A percentile compares a stretch with the other conserved stretches of the same genome.
These are phyloP conservation scores for Dryadomyces quercivorus DNA, from an alignment of 2,329 filamentous ascomycete genomes.

Conservation along the genomic window DNA sequence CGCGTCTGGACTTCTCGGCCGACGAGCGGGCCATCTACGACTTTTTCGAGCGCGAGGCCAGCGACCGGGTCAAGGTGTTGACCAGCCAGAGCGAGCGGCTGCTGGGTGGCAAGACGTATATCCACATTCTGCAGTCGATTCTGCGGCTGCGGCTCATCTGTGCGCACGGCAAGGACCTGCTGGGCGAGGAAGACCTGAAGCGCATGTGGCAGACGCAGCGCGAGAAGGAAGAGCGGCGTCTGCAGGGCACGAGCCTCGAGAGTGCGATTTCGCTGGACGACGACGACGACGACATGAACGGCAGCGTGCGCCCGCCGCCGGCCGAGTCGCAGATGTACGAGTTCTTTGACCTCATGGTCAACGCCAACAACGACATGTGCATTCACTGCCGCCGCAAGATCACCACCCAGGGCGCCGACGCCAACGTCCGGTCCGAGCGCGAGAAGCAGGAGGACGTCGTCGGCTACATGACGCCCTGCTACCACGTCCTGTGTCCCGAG, in stretches of 20 bases:
- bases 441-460: slow-evolving; percentile 55
- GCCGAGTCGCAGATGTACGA: slow-evolving; percentile 68
- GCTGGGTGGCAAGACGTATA: slow-evolving; percentile 77
- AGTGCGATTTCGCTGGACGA: slow-evolving; percentile 85
- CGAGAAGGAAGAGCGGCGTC: slow-evolving; percentile 66
- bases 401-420: slow-evolving; percentile 16
- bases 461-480: slow-evolving; percentile 76
- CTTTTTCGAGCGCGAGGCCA: slow-evolving; percentile 70
- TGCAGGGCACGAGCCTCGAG: slow-evolving; percentile 70
- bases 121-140: slow-evolving; percentile 86
- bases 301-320: slow-evolving; percentile 27
- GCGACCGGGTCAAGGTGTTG: slow-evolving; percentile 67
- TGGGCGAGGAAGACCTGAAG: slow-evolving; percentile 72
- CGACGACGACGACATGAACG: slow-evolving; percentile 39
- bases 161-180: slow-evolving; percentile 84
- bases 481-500: slow-evolving; percentile 67
- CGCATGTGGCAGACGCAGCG: slow-evolving; percentile 48
- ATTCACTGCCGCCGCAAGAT: slow-evolving; percentile 56
- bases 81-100: slow-evolving; percentile 50
- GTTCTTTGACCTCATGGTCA: slow-evolving; percentile 71
- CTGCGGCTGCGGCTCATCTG: slow-evolving; percentile 80
- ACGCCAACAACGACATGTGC: slow-evolving; percentile 68
- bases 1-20: slow-evolving; percentile 61
- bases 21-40: slow-evolving; percentile 72
- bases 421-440: slow-evolving; percentile 41